A percentile compares a stretch with the other conserved stretches of the same genome.
These are phyloP conservation scores for Aspergillus indologenus DNA, from an alignment of 495 filamentous ascomycete genomes.

Conservation along the genomic window DNA sequence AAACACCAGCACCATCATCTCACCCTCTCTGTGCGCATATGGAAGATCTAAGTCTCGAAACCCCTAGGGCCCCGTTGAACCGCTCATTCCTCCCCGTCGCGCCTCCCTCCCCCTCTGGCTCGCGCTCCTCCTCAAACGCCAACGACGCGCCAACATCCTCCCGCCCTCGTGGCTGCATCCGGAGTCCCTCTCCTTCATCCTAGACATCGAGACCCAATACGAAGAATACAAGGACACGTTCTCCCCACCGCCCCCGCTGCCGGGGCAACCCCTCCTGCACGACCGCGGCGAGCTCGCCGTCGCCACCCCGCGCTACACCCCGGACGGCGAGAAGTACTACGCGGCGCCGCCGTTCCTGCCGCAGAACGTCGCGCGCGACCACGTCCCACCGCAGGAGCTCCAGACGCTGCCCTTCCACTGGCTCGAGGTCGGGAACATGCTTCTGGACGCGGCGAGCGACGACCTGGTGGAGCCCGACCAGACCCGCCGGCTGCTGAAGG, in stretches of 20 bases:
- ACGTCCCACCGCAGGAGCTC: conserved; percentile 21
- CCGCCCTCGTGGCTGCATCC: conserved; percentile 86
- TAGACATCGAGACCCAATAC: conserved; percentile 72
- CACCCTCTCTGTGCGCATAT: not conserved
- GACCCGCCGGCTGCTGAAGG: conserved; percentile 72
- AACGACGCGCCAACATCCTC: conserved; percentile 88
- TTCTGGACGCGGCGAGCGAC: conserved; percentile 80
- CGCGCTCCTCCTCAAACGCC: conserved; percentile 93
- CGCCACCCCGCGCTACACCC: conserved; percentile 37
- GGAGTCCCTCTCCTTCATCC: conserved; percentile 65
- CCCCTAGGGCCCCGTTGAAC: conserved; percentile 68
- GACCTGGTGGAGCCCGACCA: conserved; percentile 75
- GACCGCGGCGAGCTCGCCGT: conserved; percentile 31
- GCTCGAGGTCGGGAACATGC: conserved; percentile 81
- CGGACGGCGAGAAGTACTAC: conserved; percentile 41
- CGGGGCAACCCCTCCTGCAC: conserved; percentile 38
- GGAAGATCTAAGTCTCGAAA: not conserved
- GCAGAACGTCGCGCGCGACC: conserved; percentile 38
- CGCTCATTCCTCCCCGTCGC: conserved; percentile 77
- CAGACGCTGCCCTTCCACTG: conserved; percentile 88
- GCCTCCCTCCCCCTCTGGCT: conserved; percentile 88
- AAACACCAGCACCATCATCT: no score
- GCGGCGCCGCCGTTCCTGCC: conserved; percentile 42
- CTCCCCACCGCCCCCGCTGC: conserved; percentile 67
- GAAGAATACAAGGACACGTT: conserved; percentile 58